phyloP scores from a whole-genome alignment of 1,284 basidiomycete species.

The Lignosus rhinocerotis region DNA sequence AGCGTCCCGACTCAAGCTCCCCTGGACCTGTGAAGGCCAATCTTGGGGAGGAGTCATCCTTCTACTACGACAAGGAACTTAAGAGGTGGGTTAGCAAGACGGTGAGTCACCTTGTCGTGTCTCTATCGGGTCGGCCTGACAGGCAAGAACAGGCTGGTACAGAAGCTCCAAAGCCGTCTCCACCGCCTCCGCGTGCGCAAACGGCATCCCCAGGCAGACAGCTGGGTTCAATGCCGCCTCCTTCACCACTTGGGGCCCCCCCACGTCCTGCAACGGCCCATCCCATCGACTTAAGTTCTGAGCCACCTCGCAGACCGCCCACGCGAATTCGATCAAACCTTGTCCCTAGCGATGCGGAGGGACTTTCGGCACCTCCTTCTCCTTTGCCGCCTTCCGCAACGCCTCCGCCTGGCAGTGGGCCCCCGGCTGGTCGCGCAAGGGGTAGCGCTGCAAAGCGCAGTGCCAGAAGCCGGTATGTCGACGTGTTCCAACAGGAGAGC shows the following conservation, averaged over 20 bases:
- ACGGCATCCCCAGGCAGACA: constrained; percentile 74
- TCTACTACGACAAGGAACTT: constrained; percentile 93
- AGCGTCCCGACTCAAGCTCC: constrained; percentile 49
- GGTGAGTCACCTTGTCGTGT: constrained; percentile 42
- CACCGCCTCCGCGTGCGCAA: constrained; percentile 72
- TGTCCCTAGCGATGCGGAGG: constrained; percentile 48
- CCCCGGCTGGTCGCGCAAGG: constrained; percentile 55
- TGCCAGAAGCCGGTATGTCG: constrained; percentile 81
- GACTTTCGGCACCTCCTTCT: constrained; percentile 25
- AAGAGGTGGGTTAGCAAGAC: constrained; percentile 98
- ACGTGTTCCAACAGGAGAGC: constrained; percentile 70
- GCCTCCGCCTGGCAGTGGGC: constrained; percentile 42
- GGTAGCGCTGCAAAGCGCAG: constrained; percentile 72
- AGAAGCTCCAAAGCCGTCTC: constrained; percentile 48
- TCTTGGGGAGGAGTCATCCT: constrained; percentile 88
- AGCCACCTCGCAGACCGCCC: constrained; percentile 50
- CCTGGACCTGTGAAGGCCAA: constrained; percentile 85
- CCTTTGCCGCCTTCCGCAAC: constrained; percentile 36
- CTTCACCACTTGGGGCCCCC: constrained; percentile 37
- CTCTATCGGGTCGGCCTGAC: background rate
- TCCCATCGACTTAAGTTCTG: constrained; percentile 53
- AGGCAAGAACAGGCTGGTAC: constrained; percentile 47
- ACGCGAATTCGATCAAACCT: constrained; percentile 67
- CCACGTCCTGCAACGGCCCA: constrained; percentile 56
- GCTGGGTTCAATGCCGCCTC: constrained; percentile 27